These are phyloP conservation scores for Silene vulgaris DNA, from an alignment of 179 eudicot species.

Conservation along the genomic window DNA sequence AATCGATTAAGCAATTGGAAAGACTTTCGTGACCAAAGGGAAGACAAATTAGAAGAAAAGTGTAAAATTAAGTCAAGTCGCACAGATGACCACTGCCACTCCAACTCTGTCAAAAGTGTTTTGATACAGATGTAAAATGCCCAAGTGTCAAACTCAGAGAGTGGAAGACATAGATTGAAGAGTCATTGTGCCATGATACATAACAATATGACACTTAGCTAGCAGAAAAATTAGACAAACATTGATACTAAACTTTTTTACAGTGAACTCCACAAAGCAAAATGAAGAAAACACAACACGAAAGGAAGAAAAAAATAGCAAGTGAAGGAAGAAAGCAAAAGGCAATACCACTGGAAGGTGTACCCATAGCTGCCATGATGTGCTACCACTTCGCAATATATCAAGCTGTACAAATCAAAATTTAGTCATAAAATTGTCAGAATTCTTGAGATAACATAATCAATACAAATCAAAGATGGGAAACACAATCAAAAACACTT, in stretches of 20 bases:
- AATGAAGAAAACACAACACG: background rate
- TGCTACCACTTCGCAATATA: slow-evolving; percentile 18
- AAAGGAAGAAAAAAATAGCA: background rate
- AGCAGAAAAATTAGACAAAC: background rate
- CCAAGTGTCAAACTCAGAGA: background rate
- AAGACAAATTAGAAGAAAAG: background rate
- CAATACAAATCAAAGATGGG: background rate
- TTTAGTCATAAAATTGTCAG: background rate
- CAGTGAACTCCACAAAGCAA: background rate
- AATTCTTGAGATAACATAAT: background rate
- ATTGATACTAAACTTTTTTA: background rate
- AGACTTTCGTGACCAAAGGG: background rate
- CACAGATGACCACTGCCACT: too few species aligned
- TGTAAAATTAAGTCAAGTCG: background rate
- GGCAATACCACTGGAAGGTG: slow-evolving; percentile 29
- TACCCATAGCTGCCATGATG: slow-evolving; percentile 33
- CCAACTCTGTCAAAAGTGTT: too few species aligned
- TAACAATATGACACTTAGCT: background rate
- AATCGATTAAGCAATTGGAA: slow-evolving; percentile 7
- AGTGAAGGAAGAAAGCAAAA: background rate
- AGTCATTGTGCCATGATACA: background rate
- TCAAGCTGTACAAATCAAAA: slow-evolving; percentile 20
- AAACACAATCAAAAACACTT: background rate
- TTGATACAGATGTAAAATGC: too few species aligned
- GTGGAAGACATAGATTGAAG: background rate